These are phyloP conservation scores for Xylaria hypoxylon DNA, from an alignment of 2,329 filamentous ascomycete genomes.

Conservation along the genomic window DNA sequence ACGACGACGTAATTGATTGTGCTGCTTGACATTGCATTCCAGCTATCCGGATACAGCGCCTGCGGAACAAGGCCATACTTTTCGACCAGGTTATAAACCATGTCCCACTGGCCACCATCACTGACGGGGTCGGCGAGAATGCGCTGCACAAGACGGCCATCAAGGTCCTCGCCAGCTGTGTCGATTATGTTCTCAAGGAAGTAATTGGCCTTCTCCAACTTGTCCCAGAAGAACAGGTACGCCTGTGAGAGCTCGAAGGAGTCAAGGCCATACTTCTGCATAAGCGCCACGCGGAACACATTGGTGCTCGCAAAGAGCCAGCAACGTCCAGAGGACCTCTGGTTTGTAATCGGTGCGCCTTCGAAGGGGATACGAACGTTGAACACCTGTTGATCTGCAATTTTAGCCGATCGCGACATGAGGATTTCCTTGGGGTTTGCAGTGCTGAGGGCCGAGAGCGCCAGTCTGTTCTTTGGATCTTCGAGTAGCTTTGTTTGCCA, in stretches of 20 bases:
- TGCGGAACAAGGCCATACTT: slow-evolving; percentile 94
- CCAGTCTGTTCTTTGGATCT: slow-evolving; percentile 78
- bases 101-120: slow-evolving; percentile 92
- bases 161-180: slow-evolving; percentile 76
- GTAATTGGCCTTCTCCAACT: slow-evolving; percentile 90
- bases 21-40: slow-evolving; percentile 77
- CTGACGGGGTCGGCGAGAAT: slow-evolving; percentile 75
- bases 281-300: slow-evolving; percentile 87
- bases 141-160: slow-evolving; percentile 77
- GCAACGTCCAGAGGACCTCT: slow-evolving; percentile 83
- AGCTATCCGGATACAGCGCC: slow-evolving; percentile 82
- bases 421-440: slow-evolving; percentile 76
- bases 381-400: slow-evolving; percentile 82
- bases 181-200: slow-evolving; percentile 87
- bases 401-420: slow-evolving; percentile 69
- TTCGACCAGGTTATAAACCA: slow-evolving; percentile 85
- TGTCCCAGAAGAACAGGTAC: slow-evolving; percentile 94
- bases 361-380: slow-evolving; percentile 86
- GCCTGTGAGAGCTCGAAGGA: slow-evolving; percentile 88
- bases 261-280: slow-evolving; percentile 82
- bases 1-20: slow-evolving; percentile 80
- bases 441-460: slow-evolving; percentile 76
- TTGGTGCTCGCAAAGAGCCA: slow-evolving; percentile 96
- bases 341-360: slow-evolving; percentile 85
- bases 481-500: slow-evolving; percentile 73